Evolutionary conservation across 129 eudicot species (phyloP).

Genomic region (Centella asiatica): DNA sequence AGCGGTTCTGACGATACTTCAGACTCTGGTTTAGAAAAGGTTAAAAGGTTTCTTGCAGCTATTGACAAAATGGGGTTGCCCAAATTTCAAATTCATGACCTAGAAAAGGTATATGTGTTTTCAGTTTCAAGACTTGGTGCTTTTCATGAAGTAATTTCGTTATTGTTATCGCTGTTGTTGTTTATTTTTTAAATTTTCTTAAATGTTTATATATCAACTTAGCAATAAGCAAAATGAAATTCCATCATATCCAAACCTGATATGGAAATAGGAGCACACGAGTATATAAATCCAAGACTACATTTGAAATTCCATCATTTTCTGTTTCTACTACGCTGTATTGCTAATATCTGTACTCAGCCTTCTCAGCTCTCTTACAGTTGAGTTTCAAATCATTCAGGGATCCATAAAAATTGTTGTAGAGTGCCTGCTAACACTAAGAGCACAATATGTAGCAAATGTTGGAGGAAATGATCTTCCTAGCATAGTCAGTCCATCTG

Average conservation of each 20-base stretch:
- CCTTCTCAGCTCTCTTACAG: neutral
- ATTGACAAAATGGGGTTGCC: conserved; percentile 77
- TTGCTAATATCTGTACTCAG: neutral
- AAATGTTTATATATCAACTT: neutral
- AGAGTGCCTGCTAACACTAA: conserved; percentile 69
- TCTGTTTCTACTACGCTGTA: neutral
- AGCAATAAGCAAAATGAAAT: neutral
- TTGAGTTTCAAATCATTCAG: conserved; percentile 28
- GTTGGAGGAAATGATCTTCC: conserved; percentile 24
- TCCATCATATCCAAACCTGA: too few relatives aligned
- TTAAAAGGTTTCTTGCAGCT: conserved; percentile 54
- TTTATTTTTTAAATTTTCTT: neutral
- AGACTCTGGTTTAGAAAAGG: conserved; percentile 41
- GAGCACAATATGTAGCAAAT: conserved; percentile 45
- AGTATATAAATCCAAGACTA: too few relatives aligned
- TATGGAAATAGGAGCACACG: too few relatives aligned
- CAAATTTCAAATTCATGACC: conserved; percentile 58
- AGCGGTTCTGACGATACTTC: conserved; percentile 34
- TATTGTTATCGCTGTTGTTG: neutral
- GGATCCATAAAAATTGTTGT: conserved; percentile 81
- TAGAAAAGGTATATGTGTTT: conserved; percentile 51
- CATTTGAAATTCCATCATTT: too few relatives aligned
- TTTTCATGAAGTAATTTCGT: neutral
- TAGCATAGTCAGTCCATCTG: conserved; percentile 21
- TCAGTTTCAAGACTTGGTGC: too few relatives aligned